Percentiles rank a stretch among this genome's conserved stretches.
Conservation (phyloP, 2,329 filamentous ascomycete species). For the Reticulascus tulasneorum region DNA sequence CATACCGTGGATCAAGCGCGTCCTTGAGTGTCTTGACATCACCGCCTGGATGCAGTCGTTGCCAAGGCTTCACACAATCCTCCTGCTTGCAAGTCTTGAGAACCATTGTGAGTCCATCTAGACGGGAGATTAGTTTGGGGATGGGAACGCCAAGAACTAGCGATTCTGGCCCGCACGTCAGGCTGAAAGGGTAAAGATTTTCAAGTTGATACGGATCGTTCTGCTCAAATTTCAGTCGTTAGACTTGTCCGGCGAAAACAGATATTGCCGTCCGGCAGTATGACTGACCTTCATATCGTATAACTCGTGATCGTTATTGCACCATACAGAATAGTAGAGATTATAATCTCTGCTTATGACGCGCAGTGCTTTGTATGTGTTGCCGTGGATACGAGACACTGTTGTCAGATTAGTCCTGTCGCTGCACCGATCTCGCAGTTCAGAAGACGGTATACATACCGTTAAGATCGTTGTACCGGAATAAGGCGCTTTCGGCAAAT, state of each 20-base stretch:
- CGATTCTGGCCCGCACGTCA: slow-evolving; percentile 6
- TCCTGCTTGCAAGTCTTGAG: slow-evolving; percentile 56
- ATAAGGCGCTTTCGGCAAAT: neutral
- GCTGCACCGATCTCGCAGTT: too few relatives aligned
- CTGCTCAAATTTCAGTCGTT: slow-evolving; percentile 21
- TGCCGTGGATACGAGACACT: slow-evolving; percentile 20
- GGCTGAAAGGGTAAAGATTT: slow-evolving; percentile 36
- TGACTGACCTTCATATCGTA: slow-evolving; percentile 54
- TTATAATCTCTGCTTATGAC: slow-evolving; percentile 52
- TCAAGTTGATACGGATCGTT: slow-evolving; percentile 48
- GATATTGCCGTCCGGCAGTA: neutral
- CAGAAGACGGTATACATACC: too few relatives aligned
- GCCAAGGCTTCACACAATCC: slow-evolving; percentile 54
- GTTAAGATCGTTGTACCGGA: fast-evolving
- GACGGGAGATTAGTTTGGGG: slow-evolving; percentile 39
- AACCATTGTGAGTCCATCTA: slow-evolving; percentile 57
- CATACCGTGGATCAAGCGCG: slow-evolving; percentile 43
- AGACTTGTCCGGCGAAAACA: neutral
- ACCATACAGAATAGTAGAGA: slow-evolving; percentile 66
- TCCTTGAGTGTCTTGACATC: slow-evolving; percentile 47
- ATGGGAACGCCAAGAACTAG: slow-evolving; percentile 28
- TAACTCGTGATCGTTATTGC: slow-evolving; percentile 62
- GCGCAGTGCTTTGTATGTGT: slow-evolving; percentile 60
- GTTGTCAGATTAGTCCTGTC: too few relatives aligned
- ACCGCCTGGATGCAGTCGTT: slow-evolving; percentile 49